Conservation (phyloP, 495 filamentous ascomycete species). For the Lophiotrema nucula region DNA sequence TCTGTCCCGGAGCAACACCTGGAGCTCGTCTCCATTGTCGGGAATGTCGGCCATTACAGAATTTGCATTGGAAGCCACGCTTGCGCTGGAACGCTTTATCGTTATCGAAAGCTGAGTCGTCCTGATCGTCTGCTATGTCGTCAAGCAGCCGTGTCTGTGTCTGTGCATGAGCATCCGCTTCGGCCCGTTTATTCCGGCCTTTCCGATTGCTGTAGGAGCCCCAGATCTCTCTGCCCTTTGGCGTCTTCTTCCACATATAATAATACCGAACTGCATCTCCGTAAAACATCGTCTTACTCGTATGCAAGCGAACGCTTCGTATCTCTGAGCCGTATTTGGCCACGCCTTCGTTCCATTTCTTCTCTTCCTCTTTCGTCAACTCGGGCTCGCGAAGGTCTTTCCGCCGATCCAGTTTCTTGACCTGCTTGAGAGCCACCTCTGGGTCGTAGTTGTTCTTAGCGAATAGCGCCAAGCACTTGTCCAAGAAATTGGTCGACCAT, state of each 20-base stretch:
- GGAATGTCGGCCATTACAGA: slow-evolving; percentile 74
- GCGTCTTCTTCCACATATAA: slow-evolving; percentile 97
- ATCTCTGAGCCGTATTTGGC: slow-evolving; percentile 89
- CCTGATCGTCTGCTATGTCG: slow-evolving; percentile 87
- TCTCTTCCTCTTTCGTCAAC: slow-evolving; percentile 71
- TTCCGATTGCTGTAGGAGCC: slow-evolving; percentile 80
- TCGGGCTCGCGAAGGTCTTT: slow-evolving; percentile 84
- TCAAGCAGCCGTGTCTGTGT: slow-evolving; percentile 75
- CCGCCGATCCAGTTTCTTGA: slow-evolving; percentile 65
- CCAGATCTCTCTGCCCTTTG: slow-evolving; percentile 83
- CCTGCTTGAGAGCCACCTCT: slow-evolving; percentile 67
- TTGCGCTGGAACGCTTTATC: slow-evolving; percentile 78
- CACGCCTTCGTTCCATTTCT: slow-evolving; percentile 90
- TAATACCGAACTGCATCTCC: slow-evolving; percentile 86
- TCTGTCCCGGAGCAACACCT: slow-evolving; percentile 66
- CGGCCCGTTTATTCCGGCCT: slow-evolving; percentile 77
- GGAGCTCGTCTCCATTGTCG: slow-evolving; percentile 93
- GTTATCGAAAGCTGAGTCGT: slow-evolving; percentile 95
- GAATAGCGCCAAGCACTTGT: slow-evolving; percentile 77
- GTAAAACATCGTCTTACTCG: slow-evolving; percentile 69
- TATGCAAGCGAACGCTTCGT: slow-evolving; percentile 76
- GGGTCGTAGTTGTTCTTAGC: slow-evolving; percentile 68
- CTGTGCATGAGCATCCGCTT: slow-evolving; percentile 56
- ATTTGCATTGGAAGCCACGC: slow-evolving; percentile 89
- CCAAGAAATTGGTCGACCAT: slow-evolving; percentile 73